Base-by-base conservation (phyloP, 306 rosid genomes). In the Rosa chinensis region DNA sequence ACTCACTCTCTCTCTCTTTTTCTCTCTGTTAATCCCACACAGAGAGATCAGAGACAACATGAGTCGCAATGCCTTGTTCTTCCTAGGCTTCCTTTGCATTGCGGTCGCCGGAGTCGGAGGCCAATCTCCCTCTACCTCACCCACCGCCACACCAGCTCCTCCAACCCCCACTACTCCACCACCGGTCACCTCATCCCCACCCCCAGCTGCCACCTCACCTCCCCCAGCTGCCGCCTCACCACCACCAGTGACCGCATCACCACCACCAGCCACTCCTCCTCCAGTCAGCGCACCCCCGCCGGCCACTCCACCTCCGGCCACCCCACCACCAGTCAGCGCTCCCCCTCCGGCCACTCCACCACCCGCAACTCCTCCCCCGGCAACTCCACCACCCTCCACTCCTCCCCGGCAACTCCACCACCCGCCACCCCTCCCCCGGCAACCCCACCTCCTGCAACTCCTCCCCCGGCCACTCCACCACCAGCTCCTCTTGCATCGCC, bases 71-170 rank as follows among this genome's bases (percentile, higher is more conserved):
- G 74, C 71, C 1, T 10, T 85, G n/a, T 11, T 87, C 49, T 82
- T 76, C 6, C 5, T 85, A 16, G 88, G 63, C 56, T 84, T 94
- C 20, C 80, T 94, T 73, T 92, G 85, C 86, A 79, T 85, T 82
- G 86, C 73, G 5, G 44, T 83, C 7, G 87, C 91, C 70, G 63
- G 76, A 6, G 98, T 87, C 64, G 84, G 85, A 3, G 98, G 82
- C 20, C 98, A 94, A 76, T 44, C 89, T 56, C 96, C 98, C 1
- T 77, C 97, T 9, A 77, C 79, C 5, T 79, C 98, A 39, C 97
- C 97, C 10, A 66, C 89, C 25, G 0, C 89, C 68, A 47, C 84
- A 55, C 32, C 90, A 78, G 4, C 71, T 20, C 37, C 92, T 37
- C 42, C 91, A 50, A 78, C 91, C 0, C 80, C 84, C 35, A 63